Base-by-base conservation (phyloP, 2,329 filamentous ascomycete genomes). In the Sordariomycetes sp. region DNA sequence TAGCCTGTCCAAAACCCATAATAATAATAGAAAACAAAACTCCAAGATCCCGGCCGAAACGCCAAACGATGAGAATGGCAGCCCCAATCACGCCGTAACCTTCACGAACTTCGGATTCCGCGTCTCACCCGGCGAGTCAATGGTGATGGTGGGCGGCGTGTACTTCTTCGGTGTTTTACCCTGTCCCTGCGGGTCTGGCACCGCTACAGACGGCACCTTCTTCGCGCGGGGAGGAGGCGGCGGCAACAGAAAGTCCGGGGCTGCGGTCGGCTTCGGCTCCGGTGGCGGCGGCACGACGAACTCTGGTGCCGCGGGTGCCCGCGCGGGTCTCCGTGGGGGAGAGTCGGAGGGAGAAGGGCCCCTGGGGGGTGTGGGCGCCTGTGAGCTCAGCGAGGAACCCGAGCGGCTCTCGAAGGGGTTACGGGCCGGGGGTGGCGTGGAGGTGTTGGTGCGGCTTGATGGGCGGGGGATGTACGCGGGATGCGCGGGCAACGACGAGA, bases 141-240 rank as follows among this genome's bases (percentile, higher is more conserved):
- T 52, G 8, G 14, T 25, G 18, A 57, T 28, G 56, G 3, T 61
- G 0, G 74, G 74, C 1, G 76, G 73, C 1, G 64, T 60, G 62
- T 76, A 73, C 62, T 73, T 72, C 63, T 72, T 77, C 0, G 76
- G 72, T 12, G 74, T 64, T 0, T 69, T 65, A 0, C 76, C 28
- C 8, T 32, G 64, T 25, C 71, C 72, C 1, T 67, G 67, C 0
- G 74, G 28, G 28, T 8, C 73, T 0, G 75, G 72, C 1, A 75
- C 65, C 0, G 63, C 55, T 8, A 78, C 64, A 0, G 68, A 68
- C 0, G 74, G 71, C 1, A 74, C 66, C 3, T 58, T 57, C 3
- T 64, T 55, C 2, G 69, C 64, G 1, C 67, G 66, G 0, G 64
- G 65, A 0, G 66, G 63, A 1, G 69, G 67, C 3, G 68, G 68